Conservation (phyloP, 768 basidiomycete genomes). For the Lentinula raphanica region DNA sequence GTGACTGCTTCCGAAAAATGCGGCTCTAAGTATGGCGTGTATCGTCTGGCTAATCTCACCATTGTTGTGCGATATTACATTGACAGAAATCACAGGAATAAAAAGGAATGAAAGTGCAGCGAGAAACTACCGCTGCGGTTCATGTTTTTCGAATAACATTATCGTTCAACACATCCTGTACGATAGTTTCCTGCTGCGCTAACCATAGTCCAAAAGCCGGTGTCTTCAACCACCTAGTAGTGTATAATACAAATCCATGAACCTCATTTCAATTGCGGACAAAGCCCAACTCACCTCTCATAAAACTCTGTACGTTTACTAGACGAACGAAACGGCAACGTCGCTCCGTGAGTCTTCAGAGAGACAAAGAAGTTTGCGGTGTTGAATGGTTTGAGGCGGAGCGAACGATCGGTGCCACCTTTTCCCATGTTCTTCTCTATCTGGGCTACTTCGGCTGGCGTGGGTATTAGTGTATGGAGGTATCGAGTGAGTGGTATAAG, state of each 20-base stretch:
- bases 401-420: slow-evolving; percentile 15
- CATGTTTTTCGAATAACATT: slow-evolving; percentile 7
- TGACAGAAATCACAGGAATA: neutral
- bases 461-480: slow-evolving; percentile 81
- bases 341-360: slow-evolving; percentile 62
- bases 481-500: slow-evolving; percentile 90
- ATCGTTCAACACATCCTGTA: slow-evolving; percentile 48
- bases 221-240: slow-evolving; percentile 56
- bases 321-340: slow-evolving; percentile 69
- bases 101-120: neutral
- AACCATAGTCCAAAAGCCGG: slow-evolving; percentile 80
- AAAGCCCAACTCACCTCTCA: slow-evolving; percentile 33
- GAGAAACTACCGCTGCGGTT: neutral
- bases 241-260: neutral
- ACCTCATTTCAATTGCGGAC: neutral
- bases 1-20: too few relatives aligned
- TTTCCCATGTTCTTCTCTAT: slow-evolving; percentile 17
- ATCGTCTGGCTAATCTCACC: too few relatives aligned
- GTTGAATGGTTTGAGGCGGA: slow-evolving; percentile 68
- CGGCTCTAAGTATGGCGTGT: too few relatives aligned
- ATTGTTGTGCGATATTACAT: too few relatives aligned
- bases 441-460: slow-evolving; percentile 46
- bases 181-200: slow-evolving; percentile 67
- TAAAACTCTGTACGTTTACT: slow-evolving; percentile 70
- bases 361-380: slow-evolving; percentile 64